A percentile compares a stretch with the other conserved stretches of the same genome.
These are phyloP conservation scores for Nemania serpens DNA, from an alignment of 2,329 filamentous ascomycete genomes.

Conservation along the genomic window DNA sequence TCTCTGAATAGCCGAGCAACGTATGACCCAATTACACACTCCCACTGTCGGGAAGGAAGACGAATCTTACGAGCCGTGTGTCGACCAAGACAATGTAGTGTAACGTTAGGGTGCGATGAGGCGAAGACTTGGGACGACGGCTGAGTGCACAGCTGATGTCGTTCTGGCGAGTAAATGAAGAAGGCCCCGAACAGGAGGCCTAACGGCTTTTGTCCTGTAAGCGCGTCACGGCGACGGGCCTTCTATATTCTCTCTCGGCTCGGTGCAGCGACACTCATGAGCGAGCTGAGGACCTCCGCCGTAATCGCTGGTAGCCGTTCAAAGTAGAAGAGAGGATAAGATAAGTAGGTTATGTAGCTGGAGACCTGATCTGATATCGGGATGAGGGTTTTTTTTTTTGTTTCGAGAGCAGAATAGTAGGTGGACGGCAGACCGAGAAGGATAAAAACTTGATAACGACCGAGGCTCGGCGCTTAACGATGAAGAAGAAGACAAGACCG, in stretches of 20 bases:
- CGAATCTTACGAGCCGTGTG: slow-evolving; percentile 42
- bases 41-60: slow-evolving; percentile 43
- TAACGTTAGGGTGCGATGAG: slow-evolving; percentile 30
- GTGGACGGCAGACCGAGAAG: slow-evolving; percentile 14
- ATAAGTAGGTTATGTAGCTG: neutral
- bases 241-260: slow-evolving; percentile 20
- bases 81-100: slow-evolving; percentile 38
- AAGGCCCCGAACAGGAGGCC: neutral
- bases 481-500: neutral
- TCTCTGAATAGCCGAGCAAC: slow-evolving; percentile 45
- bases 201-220: too few species aligned
- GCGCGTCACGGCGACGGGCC: slow-evolving; percentile 4
- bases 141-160: slow-evolving; percentile 2
- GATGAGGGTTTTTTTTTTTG: slow-evolving; percentile 2
- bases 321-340: neutral
- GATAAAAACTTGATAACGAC: neutral
- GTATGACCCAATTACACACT: slow-evolving; percentile 48
- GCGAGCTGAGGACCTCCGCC: slow-evolving; percentile 11
- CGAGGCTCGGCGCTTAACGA: neutral
- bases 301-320: slow-evolving; percentile 27
- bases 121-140: slow-evolving; percentile 13
- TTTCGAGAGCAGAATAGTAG: slow-evolving; percentile 4
- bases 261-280: slow-evolving; percentile 21
- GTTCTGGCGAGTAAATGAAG: neutral
- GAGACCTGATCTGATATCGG: slow-evolving; percentile 24